phyloP scores from a whole-genome alignment of 805 yeast species.

The Teunomyces panamensis region DNA sequence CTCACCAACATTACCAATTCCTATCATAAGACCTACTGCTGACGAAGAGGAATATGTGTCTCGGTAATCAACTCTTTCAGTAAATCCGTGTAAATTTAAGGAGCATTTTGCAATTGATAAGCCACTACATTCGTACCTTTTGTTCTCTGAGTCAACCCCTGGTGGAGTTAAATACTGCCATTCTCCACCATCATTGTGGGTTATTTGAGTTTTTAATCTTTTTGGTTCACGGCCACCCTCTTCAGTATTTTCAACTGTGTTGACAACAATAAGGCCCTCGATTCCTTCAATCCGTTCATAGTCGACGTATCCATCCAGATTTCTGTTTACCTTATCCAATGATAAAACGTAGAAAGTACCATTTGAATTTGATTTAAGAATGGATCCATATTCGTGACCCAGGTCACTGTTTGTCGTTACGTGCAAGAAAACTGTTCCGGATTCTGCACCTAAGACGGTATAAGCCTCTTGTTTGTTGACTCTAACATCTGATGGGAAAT shows the following conservation, averaged over 20 bases:
- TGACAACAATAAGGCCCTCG: constrained; percentile 81
- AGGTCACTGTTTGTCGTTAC: constrained; percentile 59
- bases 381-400: constrained; percentile 66
- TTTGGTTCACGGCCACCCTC: constrained; percentile 42
- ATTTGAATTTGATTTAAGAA: constrained; percentile 84
- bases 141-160: constrained; percentile 55
- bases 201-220: constrained; percentile 64
- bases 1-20: constrained; percentile 90
- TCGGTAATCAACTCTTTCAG: constrained; percentile 79
- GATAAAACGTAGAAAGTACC: constrained; percentile 83
- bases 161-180: constrained; percentile 81
- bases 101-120: constrained; percentile 61
- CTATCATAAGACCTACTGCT: constrained; percentile 85
- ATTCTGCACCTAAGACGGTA: constrained; percentile 72
- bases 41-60: constrained; percentile 87
- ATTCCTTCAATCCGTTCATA: constrained; percentile 79
- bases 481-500: constrained; percentile 64
- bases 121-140: constrained; percentile 51
- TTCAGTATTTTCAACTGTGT: constrained; percentile 58
- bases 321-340: constrained; percentile 70
- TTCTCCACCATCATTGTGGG: constrained; percentile 89
- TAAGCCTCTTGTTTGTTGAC: constrained; percentile 59
- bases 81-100: constrained; percentile 83
- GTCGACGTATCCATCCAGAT: constrained; percentile 74
- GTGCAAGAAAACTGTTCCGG: constrained; percentile 76